Conservation (phyloP, 2,329 filamentous ascomycete species). For the Fusarium armeniacum region DNA sequence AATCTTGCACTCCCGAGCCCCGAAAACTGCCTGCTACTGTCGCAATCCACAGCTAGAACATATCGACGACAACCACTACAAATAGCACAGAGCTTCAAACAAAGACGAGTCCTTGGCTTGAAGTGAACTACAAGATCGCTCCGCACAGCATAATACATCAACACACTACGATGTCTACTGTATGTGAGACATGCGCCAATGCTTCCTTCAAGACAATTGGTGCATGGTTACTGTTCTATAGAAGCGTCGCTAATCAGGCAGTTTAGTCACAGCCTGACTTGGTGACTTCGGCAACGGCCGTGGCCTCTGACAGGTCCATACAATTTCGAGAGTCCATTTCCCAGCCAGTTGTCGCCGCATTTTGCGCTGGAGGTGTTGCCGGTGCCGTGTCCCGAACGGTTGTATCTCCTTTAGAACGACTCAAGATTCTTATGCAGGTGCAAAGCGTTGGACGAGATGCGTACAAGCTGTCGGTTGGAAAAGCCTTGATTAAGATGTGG, state of each 20-base stretch:
- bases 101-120: conserved; percentile 34
- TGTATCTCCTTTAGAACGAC: conserved; percentile 92
- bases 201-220: conserved; percentile 5
- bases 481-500: conserved; percentile 95
- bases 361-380: conserved; percentile 92
- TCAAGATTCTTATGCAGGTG: conserved; percentile 98
- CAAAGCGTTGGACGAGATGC: conserved; percentile 91
- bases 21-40: conserved; percentile 11
- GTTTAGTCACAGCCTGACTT: conserved; percentile 50
- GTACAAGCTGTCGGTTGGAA: conserved; percentile 91
- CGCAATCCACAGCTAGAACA: conserved; percentile 42
- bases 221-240: neutral
- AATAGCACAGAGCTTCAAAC: conserved; percentile 33
- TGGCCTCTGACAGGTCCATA: conserved; percentile 46
- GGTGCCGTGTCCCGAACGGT: conserved; percentile 98
- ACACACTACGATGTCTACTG: conserved; percentile 51
- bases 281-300: conserved; percentile 46
- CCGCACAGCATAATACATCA: conserved; percentile 23
- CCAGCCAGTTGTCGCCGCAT: conserved; percentile 89
- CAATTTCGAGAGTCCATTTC: conserved; percentile 70
- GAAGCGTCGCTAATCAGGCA: conserved; percentile 31
- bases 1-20: conserved; percentile 5
- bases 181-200: conserved; percentile 39
- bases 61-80: conserved; percentile 29
- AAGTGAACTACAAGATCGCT: conserved; percentile 46